These are phyloP conservation scores for Globisporangium orthogonon DNA, from an alignment of 352 stramenopile genomes.

Conservation along the genomic window DNA sequence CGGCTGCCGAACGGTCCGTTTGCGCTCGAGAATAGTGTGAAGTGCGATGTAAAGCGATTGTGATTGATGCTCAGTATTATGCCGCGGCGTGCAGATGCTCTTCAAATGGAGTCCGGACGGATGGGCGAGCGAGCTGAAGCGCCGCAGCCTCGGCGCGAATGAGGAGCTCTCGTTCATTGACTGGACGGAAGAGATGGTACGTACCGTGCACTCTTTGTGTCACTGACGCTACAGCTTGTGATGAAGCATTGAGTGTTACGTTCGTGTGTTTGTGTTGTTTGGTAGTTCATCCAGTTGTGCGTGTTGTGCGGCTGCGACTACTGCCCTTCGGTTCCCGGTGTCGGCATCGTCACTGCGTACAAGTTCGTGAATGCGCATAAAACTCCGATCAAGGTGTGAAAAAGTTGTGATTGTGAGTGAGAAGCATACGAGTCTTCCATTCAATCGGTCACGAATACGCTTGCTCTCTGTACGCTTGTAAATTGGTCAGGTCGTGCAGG, in stretches of 20 bases:
- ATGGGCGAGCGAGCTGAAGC: conserved; percentile 84
- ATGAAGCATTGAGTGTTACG: too few species aligned
- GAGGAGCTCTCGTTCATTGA: conserved; percentile 78
- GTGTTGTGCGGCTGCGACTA: conserved; percentile 89
- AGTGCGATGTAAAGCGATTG: too few species aligned
- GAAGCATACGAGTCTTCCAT: too few species aligned
- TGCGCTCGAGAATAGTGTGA: not conserved
- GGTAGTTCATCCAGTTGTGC: conserved; percentile 76
- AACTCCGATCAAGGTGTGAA: conserved; percentile 35
- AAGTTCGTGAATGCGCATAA: conserved; percentile 54
- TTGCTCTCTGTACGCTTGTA: not conserved
- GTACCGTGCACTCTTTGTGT: not conserved
- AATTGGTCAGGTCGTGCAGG: conserved; percentile 36
- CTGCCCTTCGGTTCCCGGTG: conserved; percentile 56
- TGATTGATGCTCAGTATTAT: not conserved
- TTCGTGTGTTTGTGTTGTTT: not conserved
- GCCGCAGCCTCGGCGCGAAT: conserved; percentile 69
- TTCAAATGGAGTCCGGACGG: conserved; percentile 93
- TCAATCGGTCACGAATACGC: too few species aligned
- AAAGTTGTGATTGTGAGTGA: too few species aligned
- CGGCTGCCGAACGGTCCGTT: conserved; percentile 68
- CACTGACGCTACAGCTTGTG: not conserved
- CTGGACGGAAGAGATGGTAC: conserved; percentile 85
- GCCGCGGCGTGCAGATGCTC: conserved; percentile 45
- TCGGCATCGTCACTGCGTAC: conserved; percentile 85